These are phyloP conservation scores for Glarea lozoyensis DNA, from an alignment of 495 filamentous ascomycete genomes.

Conservation along the genomic window DNA sequence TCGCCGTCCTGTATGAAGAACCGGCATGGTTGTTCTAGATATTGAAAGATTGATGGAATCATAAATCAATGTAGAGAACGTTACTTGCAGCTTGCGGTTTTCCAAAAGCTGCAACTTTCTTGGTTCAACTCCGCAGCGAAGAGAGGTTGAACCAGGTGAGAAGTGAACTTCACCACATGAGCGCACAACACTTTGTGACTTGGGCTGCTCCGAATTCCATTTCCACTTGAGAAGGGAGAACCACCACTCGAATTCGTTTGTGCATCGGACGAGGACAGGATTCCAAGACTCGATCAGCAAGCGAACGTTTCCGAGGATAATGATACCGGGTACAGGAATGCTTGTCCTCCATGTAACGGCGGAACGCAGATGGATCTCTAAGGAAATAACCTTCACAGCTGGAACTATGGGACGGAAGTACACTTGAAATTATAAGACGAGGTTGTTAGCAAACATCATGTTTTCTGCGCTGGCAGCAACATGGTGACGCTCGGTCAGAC, in stretches of 20 bases:
- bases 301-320: too few species aligned
- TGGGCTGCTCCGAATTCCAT: not conserved
- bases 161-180: not conserved
- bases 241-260: constrained; percentile 18
- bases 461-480: not conserved
- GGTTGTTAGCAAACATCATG: not conserved
- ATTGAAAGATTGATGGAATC: not conserved
- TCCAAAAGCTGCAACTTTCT: too few species aligned
- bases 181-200: not conserved
- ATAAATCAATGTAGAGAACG: not conserved
- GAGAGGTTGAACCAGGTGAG: not conserved
- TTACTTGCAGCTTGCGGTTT: not conserved
- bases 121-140: too few species aligned
- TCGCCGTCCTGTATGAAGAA: constrained; percentile 19
- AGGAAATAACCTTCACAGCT: too few species aligned
- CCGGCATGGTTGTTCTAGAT: constrained; percentile 17
- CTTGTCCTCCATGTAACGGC: not conserved
- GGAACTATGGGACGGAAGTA: too few species aligned
- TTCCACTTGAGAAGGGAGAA: not conserved
- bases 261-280: constrained; percentile 10
- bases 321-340: too few species aligned
- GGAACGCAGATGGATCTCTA: too few species aligned
- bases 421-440: too few species aligned
- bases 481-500: not conserved
- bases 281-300: too few species aligned